Base-by-base conservation (phyloP, 2,329 filamentous ascomycete genomes). In the Colletotrichum endophyticum region DNA sequence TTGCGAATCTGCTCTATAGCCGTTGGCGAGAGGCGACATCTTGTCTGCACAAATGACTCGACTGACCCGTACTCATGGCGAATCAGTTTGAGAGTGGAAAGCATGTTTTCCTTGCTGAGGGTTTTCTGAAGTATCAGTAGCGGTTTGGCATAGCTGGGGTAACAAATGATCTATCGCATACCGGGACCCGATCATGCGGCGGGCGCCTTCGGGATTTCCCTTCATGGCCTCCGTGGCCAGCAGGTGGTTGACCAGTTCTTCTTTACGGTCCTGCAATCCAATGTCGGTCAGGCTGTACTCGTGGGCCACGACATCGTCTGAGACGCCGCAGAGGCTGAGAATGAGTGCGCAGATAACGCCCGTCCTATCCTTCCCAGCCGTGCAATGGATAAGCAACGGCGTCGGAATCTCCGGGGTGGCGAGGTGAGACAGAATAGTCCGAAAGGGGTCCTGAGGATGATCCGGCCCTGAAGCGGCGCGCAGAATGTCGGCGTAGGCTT, bases 351-450 rank as follows among this genome's bases (percentile, higher is more conserved):
- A 90, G 61, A 95, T 85, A 6, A 96, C 89, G 3, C 94, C 94
- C 0, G 94, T 96, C 59, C 94, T 89, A 82, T 96, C 94, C 84
- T 96, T 96, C 15, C 94, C 94, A 0, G 93, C 94, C 0, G 94
- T 94, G 83, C 94, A 96, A 81, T 96, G 94, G 9, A 95, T 86
- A 8, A 95, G 86, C 12, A 94, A 84, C 9, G 92, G 91, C 2
- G 85, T 78, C 4, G 84, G 80, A 3, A 87, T 81, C 6, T 81
- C 79, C 15, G 80, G 68, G 22, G 80, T 78, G 80, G 90, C 83
- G 9, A 95, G 85, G 79, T 95, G 90, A 19, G 84, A 82, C 53
- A 95, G 87, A 61, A 90, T 86, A 3, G 83, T 85, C 39, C 80
- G 83, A 75, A 95, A 94, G 2, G 86, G 83, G 8, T 71, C 49